Conservation (phyloP, 805 yeast genomes). For the Candida saitoana region DNA sequence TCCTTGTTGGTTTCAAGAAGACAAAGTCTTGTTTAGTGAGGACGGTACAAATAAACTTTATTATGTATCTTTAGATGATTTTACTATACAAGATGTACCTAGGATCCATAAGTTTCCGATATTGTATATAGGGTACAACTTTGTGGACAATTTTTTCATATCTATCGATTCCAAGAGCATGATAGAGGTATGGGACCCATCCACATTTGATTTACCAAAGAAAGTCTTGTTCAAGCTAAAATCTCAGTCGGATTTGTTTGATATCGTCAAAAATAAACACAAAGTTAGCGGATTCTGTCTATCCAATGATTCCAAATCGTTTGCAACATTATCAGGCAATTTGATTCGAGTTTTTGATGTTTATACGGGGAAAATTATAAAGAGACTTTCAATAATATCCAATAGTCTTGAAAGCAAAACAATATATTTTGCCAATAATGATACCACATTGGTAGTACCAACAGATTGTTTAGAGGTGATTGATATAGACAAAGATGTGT, state of each 20-base stretch:
- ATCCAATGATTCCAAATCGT: constrained; percentile 21
- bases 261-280: constrained; percentile 27
- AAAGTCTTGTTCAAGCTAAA: constrained; percentile 27
- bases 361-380: constrained; percentile 25
- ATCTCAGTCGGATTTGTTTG: constrained; percentile 35
- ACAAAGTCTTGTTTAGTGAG: constrained; percentile 12
- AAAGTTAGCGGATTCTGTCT: constrained; percentile 16
- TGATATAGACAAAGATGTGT: constrained; percentile 9
- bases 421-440: constrained; percentile 5
- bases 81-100: background rate
- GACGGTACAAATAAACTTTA: background rate
- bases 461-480: constrained; percentile 10
- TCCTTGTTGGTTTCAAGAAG: constrained; percentile 12
- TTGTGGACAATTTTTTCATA: constrained; percentile 14
- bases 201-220: constrained; percentile 7
- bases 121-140: constrained; percentile 10
- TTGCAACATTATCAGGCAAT: constrained; percentile 24
- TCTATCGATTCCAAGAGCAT: constrained; percentile 19
- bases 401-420: background rate
- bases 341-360: constrained; percentile 28
- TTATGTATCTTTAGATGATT: background rate
- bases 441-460: constrained; percentile 9
- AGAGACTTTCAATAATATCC: constrained; percentile 1
- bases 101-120: constrained; percentile 12
- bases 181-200: constrained; percentile 19